Percentiles rank a stretch among this genome's conserved stretches.
These are phyloP conservation scores for Zygnema circumcarinatum DNA, from an alignment of 139 green algal species.

Conservation along the genomic window DNA sequence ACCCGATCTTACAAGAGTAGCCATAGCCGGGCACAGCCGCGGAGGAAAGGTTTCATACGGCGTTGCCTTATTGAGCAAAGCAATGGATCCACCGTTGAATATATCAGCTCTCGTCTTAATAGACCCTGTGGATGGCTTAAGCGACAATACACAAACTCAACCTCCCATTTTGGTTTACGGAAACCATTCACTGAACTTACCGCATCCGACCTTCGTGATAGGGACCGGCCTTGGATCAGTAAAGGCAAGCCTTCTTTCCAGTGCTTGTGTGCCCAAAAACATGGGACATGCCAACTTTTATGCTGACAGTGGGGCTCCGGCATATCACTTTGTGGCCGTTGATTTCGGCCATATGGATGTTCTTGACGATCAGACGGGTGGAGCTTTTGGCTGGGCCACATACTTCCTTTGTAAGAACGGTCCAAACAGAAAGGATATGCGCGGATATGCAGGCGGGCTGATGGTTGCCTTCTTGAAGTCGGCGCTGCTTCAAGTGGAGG, in stretches of 20 bases:
- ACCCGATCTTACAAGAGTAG: slow-evolving; percentile 46
- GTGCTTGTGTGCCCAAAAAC: slow-evolving; percentile 40
- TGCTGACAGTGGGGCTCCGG: slow-evolving; percentile 3
- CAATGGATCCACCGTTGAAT: background rate
- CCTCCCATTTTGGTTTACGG: slow-evolving; percentile 22
- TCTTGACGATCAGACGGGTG: slow-evolving; percentile 38
- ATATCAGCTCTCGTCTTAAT: slow-evolving; percentile 31
- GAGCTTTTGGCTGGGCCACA: slow-evolving; percentile 11
- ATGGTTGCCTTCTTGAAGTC: slow-evolving; percentile 41
- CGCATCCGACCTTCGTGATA: slow-evolving; percentile 41
- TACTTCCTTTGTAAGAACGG: slow-evolving; percentile 45
- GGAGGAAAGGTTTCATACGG: slow-evolving; percentile 57
- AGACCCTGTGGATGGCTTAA: slow-evolving; percentile 45
- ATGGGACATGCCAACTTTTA: slow-evolving; percentile 45
- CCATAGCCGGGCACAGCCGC: slow-evolving; percentile 56
- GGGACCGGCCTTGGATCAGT: slow-evolving; percentile 42
- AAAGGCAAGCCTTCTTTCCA: background rate
- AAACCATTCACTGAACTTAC: slow-evolving; percentile 30
- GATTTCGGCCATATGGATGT: slow-evolving; percentile 60
- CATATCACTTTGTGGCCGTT: slow-evolving; percentile 53
- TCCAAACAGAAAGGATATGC: slow-evolving; percentile 27
- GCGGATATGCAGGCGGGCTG: slow-evolving; percentile 4
- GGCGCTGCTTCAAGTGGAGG: background rate
- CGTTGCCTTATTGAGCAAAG: slow-evolving; percentile 23
- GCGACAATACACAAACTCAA: background rate